Base-by-base conservation (phyloP, 2,329 filamentous ascomycete genomes). In the Fusarium goolgardi region DNA sequence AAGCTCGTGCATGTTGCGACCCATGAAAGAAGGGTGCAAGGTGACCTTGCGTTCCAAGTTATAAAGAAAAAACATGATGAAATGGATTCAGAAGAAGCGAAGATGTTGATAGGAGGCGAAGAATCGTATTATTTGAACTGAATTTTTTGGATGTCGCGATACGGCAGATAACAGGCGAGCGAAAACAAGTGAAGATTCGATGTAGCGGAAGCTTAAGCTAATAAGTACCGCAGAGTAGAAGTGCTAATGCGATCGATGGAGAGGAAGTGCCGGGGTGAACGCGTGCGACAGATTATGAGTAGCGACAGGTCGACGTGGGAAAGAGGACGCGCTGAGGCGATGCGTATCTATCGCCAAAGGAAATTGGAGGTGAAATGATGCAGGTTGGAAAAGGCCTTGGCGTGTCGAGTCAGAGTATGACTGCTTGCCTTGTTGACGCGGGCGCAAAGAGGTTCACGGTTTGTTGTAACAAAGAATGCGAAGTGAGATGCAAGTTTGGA, bases 21-120 rank as follows among this genome's bases (percentile, higher is more conserved):
- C 94, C 78, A 99, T 98, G 83, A 96, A 99, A 15, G 95, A 98
- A 29, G 96, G 96, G 78, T 99, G 96, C 76, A 99, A 88, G 73
- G 93, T 94, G 75, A 98, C 94, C 77, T 93, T 91, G 78, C 95
- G 94, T 82, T 97, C 94, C 81, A 98, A 91, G 78, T 97, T 95
- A 81, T 97, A 93, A 70, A 99, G 92, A 84, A 99, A 99, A 81
- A 98, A 99, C 96, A 99, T 99, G 73, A 49, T 60, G 67, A 59
- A 58, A 40, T 44, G 51, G 32, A 12, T 45, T 56, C 31, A 11
- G 39, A 37, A 52, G 57, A 64, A 54, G 41, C 43, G 39, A 64
- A 52, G 52, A 65, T 54, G 50, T 39, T n/a, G 55, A 60, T 64
- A 39, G 32, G 23, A 37, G 57, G 32, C 44, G 37, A 57, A 45